phyloP scores from a whole-genome alignment of 2,329 filamentous ascomycete species.

The Penicillium thymicola region DNA sequence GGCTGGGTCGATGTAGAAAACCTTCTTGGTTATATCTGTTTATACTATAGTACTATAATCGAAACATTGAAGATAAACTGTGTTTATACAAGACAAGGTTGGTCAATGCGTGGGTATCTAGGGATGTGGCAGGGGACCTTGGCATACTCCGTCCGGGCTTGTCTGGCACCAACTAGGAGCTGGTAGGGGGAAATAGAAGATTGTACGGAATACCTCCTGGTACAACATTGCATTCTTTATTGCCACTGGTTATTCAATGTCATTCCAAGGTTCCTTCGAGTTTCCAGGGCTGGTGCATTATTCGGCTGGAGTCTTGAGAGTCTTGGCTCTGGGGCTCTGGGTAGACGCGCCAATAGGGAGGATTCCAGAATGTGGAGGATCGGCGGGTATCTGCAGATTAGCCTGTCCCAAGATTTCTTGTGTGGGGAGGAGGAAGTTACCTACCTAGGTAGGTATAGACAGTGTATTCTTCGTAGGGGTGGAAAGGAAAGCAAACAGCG shows the following conservation, averaged over 20 bases:
- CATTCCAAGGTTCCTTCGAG: too few relatives aligned
- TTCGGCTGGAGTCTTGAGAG: background rate
- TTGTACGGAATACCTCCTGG: background rate
- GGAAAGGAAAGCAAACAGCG: background rate
- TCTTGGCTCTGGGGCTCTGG: background rate
- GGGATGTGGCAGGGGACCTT: background rate
- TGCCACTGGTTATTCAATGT: background rate
- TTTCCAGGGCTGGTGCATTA: background rate
- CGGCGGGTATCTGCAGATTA: background rate
- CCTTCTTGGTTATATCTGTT: background rate
- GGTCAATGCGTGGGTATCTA: background rate
- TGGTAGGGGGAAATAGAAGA: background rate
- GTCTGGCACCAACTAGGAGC: background rate
- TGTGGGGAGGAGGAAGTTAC: background rate
- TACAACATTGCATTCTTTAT: background rate
- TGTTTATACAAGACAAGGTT: background rate
- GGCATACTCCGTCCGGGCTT: background rate
- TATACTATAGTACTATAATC: background rate
- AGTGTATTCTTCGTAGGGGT: background rate
- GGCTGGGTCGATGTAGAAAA: background rate
- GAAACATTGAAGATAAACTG: too few relatives aligned
- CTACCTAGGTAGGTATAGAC: too few relatives aligned
- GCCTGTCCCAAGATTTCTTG: background rate
- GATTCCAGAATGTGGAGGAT: background rate
- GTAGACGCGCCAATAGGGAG: conserved; percentile 1